Conservation (phyloP, 2,329 filamentous ascomycete genomes). For the Simplicillium aogashimaense region DNA sequence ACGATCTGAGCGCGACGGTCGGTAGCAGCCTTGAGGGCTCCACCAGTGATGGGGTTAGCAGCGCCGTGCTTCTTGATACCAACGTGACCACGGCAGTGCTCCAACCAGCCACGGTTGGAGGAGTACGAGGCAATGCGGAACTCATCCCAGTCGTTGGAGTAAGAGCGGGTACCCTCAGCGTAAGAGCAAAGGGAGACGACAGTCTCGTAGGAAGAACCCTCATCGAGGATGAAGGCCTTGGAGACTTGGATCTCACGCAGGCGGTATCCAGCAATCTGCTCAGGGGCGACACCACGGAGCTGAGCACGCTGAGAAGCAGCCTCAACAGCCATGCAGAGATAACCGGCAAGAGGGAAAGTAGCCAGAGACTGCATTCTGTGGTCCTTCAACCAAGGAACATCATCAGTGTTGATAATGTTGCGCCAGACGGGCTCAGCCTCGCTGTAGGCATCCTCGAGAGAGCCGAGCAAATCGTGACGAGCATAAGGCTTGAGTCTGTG, state of each 20-base stretch:
- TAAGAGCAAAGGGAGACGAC: conserved; percentile 14
- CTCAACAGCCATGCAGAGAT: conserved; percentile 40
- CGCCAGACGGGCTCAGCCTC: conserved; percentile 38
- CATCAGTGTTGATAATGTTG: conserved; percentile 34
- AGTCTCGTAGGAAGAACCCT: conserved; percentile 14
- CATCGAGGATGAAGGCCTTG: conserved; percentile 16
- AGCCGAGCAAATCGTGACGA: conserved; percentile 36
- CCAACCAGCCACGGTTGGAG: conserved; percentile 41
- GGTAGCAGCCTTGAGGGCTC: conserved; percentile 5
- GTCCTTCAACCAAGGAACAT: conserved; percentile 47
- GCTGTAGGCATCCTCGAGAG: conserved; percentile 30
- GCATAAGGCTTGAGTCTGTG: conserved; percentile 28
- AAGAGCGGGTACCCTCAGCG: conserved; percentile 16
- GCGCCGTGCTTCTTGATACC: conserved; percentile 18
- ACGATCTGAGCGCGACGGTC: conserved; percentile 7
- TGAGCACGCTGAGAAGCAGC: conserved; percentile 27
- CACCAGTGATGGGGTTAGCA: conserved; percentile 13
- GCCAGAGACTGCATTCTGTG: conserved; percentile 47
- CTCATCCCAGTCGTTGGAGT: conserved; percentile 40
- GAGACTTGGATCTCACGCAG: conserved; percentile 16
- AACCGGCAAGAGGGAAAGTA: conserved; percentile 45
- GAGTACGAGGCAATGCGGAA: conserved; percentile 47
- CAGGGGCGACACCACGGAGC: conserved; percentile 11
- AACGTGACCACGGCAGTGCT: conserved; percentile 47
- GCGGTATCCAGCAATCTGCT: conserved; percentile 10